phyloP scores from a whole-genome alignment of 2,329 filamentous ascomycete genomes.

The Aspergillus intermedius region DNA sequence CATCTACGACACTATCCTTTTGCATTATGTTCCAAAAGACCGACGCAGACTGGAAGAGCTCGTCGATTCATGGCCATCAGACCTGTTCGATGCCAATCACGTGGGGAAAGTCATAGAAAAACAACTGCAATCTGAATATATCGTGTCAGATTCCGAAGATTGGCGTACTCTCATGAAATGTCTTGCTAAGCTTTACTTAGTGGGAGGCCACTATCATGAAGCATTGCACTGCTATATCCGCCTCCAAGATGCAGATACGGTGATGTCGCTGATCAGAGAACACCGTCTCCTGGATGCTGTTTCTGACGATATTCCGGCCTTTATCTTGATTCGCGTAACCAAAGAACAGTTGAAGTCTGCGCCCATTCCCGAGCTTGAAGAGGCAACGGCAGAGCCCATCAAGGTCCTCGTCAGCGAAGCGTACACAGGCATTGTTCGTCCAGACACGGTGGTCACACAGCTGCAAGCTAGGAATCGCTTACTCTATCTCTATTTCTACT shows the following conservation, averaged over 20 bases:
- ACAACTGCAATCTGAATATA: slow-evolving; percentile 68
- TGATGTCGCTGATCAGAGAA: slow-evolving; percentile 78
- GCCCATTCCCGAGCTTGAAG: slow-evolving; percentile 64
- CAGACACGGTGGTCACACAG: slow-evolving; percentile 70
- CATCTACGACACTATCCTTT: slow-evolving; percentile 83
- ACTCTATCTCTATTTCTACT: slow-evolving; percentile 85
- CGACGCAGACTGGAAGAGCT: slow-evolving; percentile 69
- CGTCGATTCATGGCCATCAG: slow-evolving; percentile 74
- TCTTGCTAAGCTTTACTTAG: slow-evolving; percentile 76
- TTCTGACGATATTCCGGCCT: slow-evolving; percentile 79
- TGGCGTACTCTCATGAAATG: slow-evolving; percentile 87
- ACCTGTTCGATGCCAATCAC: slow-evolving; percentile 72
- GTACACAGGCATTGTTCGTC: slow-evolving; percentile 75
- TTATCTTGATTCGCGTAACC: slow-evolving; percentile 80
- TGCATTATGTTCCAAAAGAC: slow-evolving; percentile 78
- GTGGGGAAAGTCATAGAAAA: slow-evolving; percentile 75
- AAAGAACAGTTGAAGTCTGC: slow-evolving; percentile 62
- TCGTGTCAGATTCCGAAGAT: slow-evolving; percentile 71
- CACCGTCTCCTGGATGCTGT: slow-evolving; percentile 86
- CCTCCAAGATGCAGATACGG: slow-evolving; percentile 84
- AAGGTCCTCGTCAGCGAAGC: slow-evolving; percentile 84
- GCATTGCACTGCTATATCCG: slow-evolving; percentile 84
- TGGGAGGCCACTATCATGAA: slow-evolving; percentile 72
- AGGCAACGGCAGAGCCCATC: slow-evolving; percentile 75
- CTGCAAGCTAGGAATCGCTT: slow-evolving; percentile 61